Evolutionary conservation across 1,139 yeast genomes (phyloP), one percentile per base, ranked within the genome.

Genomic region (Sugiyamaella japonica): DNA sequence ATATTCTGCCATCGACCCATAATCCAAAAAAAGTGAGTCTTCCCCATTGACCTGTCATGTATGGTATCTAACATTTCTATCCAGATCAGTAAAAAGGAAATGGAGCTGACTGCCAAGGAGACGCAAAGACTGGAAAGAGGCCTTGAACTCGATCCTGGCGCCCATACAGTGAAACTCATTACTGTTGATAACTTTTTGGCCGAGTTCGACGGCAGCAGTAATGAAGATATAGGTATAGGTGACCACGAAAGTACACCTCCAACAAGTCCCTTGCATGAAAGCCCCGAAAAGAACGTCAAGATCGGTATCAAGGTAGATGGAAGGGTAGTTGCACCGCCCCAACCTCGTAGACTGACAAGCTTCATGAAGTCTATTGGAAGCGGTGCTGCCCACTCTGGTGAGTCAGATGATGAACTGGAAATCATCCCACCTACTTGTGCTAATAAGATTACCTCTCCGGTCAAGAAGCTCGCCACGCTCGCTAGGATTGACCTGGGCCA

Each of bases 91-190:
- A 69, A 66, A 48, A 70, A 68, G 52, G 72, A 67, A 2, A 51
- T 61, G 20, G 71, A 68, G 48, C 63, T 66, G 36, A 64, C 70
- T 55, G 66, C 63, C 32, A 60, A 59, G 45, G 72, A 70, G 52
- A 63, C 71, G 4, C 68, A 63, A 47, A 56, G 72, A 34, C 57
- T 69, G 47, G 65, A 61, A 41, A 56, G 73, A 44, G 64, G 60
- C 28, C 56, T 67, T 40, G 63, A 62, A 25, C 53, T 66, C 15
- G 70, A 63, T 9, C 71, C 71, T 7, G 63, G 63, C 13, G 58
- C 59, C 6, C 58, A 60, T 29, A 62, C 61, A 13, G 56, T 62
- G 42, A 63, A 61, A 46, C 56, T 54, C 29, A 56, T 61, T 28
- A 59, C 68, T 12, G 61, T 66, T 10, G 59, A 59, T 16, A 58